These are phyloP conservation scores for Amborella trichopoda DNA, from an alignment of 164 flowering plant genomes.

Conservation along the genomic window DNA sequence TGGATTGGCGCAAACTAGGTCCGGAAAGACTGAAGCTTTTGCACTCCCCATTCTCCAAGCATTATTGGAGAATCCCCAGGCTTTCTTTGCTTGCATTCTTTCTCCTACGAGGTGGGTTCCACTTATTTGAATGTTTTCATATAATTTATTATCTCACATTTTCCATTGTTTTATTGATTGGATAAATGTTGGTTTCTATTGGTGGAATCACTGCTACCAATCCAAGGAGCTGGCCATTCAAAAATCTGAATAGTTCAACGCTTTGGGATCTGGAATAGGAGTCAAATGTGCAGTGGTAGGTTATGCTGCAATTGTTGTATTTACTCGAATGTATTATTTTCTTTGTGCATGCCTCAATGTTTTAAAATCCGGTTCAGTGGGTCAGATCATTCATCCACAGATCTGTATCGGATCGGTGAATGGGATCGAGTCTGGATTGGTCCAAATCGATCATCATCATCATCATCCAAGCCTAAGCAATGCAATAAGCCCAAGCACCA, in stretches of 20 bases:
- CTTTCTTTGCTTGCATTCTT: constrained; percentile 74
- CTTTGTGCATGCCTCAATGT: too few species aligned
- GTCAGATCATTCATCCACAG: too few species aligned
- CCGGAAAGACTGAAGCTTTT: constrained; percentile 94
- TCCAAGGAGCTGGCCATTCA: constrained; percentile 86
- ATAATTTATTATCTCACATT: background rate
- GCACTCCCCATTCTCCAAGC: constrained; percentile 76
- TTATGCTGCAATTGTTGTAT: too few species aligned
- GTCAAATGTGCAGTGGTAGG: constrained; percentile 81
- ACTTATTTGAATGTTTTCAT: background rate
- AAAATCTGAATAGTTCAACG: constrained; percentile 83
- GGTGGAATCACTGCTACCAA: background rate
- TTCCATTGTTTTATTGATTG: background rate
- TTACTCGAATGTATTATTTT: too few species aligned
- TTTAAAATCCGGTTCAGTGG: too few species aligned
- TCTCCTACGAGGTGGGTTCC: constrained; percentile 76
- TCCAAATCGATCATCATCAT: too few species aligned
- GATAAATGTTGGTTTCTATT: background rate
- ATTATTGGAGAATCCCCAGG: constrained; percentile 36
- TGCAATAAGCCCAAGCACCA: too few species aligned
- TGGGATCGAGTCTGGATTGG: too few species aligned
- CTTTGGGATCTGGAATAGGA: constrained; percentile 64
- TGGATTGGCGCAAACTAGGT: constrained; percentile 85
- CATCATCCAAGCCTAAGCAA: too few species aligned
- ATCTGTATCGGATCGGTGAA: too few species aligned